Evolutionary conservation across 306 rosid genomes (phyloP).

Genomic region (Quercus wislizeni): DNA sequence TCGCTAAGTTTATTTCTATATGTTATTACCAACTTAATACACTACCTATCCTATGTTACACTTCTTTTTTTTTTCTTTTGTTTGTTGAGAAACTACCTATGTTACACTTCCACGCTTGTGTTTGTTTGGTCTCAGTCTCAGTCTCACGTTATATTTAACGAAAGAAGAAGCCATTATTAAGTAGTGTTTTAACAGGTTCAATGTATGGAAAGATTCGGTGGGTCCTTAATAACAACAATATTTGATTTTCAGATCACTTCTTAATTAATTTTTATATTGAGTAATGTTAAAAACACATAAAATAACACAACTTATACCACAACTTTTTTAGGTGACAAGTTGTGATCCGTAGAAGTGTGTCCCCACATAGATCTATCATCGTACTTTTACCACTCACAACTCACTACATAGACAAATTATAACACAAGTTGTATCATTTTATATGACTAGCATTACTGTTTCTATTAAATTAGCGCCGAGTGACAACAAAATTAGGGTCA

Average conservation of each 20-base stretch:
- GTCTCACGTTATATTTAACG: not conserved
- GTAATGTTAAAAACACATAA: no score
- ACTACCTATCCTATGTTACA: no score
- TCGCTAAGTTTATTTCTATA: no score
- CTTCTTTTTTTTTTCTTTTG: no score
- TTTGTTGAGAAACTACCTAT: no score
- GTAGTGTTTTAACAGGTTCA: constrained; percentile 26
- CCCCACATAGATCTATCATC: rapidly evolving
- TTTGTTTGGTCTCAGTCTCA: not conserved
- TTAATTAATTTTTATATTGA: no score
- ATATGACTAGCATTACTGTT: no score
- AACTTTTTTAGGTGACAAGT: rapidly evolving
- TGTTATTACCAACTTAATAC: no score
- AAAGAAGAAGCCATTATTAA: constrained; percentile 1
- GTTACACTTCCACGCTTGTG: not conserved
- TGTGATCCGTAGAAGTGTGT: rapidly evolving
- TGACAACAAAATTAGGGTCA: not conserved
- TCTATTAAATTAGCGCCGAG: not conserved
- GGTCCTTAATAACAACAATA: not conserved
- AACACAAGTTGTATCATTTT: no score
- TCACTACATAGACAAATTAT: no score
- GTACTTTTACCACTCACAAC: no score
- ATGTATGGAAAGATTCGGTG: constrained; percentile 40
- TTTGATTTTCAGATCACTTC: not conserved
- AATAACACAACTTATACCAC: no score